Conservation (phyloP, 805 yeast genomes). For the Lachancea kluyveri region DNA sequence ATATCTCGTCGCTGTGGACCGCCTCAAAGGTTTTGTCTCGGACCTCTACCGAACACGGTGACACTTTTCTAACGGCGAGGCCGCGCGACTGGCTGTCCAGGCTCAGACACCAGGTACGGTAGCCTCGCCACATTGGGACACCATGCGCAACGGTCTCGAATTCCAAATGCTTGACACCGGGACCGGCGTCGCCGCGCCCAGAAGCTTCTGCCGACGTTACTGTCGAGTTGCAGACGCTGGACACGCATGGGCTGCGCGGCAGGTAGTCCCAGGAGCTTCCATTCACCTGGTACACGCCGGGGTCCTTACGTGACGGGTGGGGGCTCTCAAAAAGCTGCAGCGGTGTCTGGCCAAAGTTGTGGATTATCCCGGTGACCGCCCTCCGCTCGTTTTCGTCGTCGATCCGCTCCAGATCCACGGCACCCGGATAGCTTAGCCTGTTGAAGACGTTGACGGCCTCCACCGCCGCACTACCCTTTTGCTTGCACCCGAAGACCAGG, state of each 20-base stretch:
- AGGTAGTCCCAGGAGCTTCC: constrained; percentile 8
- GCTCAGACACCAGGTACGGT: not conserved
- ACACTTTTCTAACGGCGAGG: too few species aligned
- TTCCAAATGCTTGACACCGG: not conserved
- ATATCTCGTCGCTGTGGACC: constrained; percentile 28
- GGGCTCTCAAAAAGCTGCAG: constrained; percentile 60
- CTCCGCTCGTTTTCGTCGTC: constrained; percentile 66
- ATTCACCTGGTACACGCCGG: constrained; percentile 3
- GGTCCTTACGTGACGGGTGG: constrained; percentile 44
- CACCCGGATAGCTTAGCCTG: constrained; percentile 78
- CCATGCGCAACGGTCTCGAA: not conserved
- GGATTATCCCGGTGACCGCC: constrained; percentile 78
- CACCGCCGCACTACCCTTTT: constrained; percentile 64
- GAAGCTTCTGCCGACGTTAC: too few species aligned
- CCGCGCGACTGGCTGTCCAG: not conserved
- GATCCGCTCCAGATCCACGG: constrained; percentile 68
- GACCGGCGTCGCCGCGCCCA: too few species aligned
- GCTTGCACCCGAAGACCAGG: constrained; percentile 74
- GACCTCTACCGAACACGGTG: too few species aligned
- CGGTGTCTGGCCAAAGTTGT: constrained; percentile 92
- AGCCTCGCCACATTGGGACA: not conserved
- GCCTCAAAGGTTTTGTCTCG: constrained; percentile 25
- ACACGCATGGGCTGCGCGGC: constrained; percentile 3
- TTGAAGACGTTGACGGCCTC: constrained; percentile 72
- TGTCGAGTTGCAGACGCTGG: not conserved